Evolutionary conservation across 2,329 filamentous ascomycete genomes (phyloP).

Genomic region (Keithomyces neogunnii): DNA sequence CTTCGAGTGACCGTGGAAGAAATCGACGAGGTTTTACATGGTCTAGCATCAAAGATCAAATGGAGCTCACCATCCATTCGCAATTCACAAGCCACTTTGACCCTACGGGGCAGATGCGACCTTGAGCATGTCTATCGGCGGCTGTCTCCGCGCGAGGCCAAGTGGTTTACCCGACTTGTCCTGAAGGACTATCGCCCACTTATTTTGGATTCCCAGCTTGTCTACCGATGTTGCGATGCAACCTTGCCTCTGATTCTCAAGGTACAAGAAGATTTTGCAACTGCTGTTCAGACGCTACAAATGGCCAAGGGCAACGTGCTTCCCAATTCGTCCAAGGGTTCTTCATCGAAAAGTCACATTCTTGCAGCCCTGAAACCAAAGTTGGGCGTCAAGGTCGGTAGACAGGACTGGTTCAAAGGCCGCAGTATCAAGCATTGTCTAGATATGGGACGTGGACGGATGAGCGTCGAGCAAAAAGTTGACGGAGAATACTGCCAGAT

Average conservation of each 20-base stretch:
- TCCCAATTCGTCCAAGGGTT: constrained; percentile 10
- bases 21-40: constrained; percentile 57
- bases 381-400: constrained; percentile 55
- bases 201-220: constrained; percentile 44
- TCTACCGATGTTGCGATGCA: constrained; percentile 57
- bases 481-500: constrained; percentile 90
- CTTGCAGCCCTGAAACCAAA: constrained; percentile 37
- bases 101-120: constrained; percentile 28
- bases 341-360: constrained; percentile 10
- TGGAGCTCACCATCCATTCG: constrained; percentile 63
- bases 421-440: constrained; percentile 68
- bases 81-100: constrained; percentile 18
- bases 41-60: constrained; percentile 56
- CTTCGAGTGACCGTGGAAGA: constrained; percentile 57
- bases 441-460: constrained; percentile 48
- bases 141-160: constrained; percentile 60
- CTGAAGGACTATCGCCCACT: constrained; percentile 69
- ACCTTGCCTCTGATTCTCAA: constrained; percentile 61
- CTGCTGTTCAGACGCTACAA: constrained; percentile 48
- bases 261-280: constrained; percentile 59
- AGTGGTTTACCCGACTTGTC: constrained; percentile 79
- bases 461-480: constrained; percentile 75
- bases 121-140: constrained; percentile 51
- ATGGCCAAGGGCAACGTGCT: constrained; percentile 12
- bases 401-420: constrained; percentile 56